These are phyloP conservation scores for Cryptococcus sp. DNA, from an alignment of 1,284 basidiomycete genomes.

Conservation along the genomic window DNA sequence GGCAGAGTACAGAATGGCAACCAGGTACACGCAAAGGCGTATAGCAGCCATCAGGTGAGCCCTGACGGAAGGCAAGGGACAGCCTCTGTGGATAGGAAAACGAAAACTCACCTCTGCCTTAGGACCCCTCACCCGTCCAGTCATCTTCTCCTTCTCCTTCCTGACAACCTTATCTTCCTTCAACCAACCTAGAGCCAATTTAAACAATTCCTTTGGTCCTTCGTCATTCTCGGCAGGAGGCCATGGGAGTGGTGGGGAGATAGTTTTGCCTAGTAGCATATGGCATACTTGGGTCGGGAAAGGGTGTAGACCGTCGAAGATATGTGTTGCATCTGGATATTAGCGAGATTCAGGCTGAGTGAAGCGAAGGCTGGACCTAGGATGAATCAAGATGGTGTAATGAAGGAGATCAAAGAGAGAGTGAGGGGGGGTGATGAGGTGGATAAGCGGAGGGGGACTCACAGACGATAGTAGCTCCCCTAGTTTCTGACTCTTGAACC, in stretches of 20 bases:
- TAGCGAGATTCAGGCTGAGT: background rate
- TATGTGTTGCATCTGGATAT: constrained; percentile 80
- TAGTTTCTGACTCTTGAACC: constrained; percentile 69
- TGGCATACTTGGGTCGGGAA: constrained; percentile 90
- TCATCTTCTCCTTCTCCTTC: constrained; percentile 57
- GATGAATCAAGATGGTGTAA: no score
- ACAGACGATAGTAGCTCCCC: constrained; percentile 89
- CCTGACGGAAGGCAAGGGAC: no score
- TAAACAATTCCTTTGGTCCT: constrained; percentile 55
- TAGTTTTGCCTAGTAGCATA: constrained; percentile 69
- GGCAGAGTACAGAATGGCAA: constrained; percentile 6
- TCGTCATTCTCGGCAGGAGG: constrained; percentile 44
- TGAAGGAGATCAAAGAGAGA: background rate
- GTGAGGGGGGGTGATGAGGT: background rate
- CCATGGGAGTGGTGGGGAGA: constrained; percentile 66
- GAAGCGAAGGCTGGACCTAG: no score
- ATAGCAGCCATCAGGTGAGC: no score
- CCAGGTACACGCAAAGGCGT: constrained; percentile 1
- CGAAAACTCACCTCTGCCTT: constrained; percentile 55
- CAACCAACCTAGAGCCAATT: constrained; percentile 76
- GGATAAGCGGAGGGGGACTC: constrained; percentile 36
- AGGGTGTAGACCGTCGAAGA: constrained; percentile 79
- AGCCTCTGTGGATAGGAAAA: background rate
- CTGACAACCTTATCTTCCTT: constrained; percentile 67
- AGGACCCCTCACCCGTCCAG: constrained; percentile 64